These are phyloP conservation scores for Hypoxylon crocopeplum DNA, from an alignment of 495 filamentous ascomycete genomes.

Conservation along the genomic window DNA sequence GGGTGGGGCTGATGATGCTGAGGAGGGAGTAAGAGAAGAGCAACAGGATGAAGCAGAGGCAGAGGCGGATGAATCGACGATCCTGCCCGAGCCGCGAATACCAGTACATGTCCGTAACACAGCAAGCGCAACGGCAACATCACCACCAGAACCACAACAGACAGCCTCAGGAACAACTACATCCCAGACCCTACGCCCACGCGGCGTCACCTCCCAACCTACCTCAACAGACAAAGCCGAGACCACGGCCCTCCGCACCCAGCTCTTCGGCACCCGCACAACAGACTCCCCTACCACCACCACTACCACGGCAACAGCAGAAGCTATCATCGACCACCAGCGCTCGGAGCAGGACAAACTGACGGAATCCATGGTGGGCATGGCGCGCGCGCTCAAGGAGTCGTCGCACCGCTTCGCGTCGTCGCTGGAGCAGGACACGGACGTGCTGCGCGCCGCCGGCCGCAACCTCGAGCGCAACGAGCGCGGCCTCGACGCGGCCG, in stretches of 20 bases:
- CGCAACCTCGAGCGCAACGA: slow-evolving; percentile 79
- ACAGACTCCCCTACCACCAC: slow-evolving; percentile 26
- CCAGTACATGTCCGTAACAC: slow-evolving; percentile 1
- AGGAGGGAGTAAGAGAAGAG: slow-evolving; percentile 2
- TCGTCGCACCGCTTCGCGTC: slow-evolving; percentile 72
- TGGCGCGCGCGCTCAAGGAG: slow-evolving; percentile 79
- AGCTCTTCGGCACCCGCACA: slow-evolving; percentile 46
- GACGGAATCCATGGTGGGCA: slow-evolving; percentile 75
- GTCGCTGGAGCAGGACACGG: slow-evolving; percentile 74
- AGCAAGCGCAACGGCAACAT: slow-evolving; percentile 7
- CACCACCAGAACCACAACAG: slow-evolving; percentile 11
- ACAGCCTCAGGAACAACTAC: slow-evolving; percentile 30
- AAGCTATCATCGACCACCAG: slow-evolving; percentile 74
- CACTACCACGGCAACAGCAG: slow-evolving; percentile 54
- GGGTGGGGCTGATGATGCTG: slow-evolving; percentile 8
- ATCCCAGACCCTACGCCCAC: slow-evolving; percentile 36
- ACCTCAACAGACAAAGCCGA: slow-evolving; percentile 20
- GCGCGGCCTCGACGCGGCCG: slow-evolving; percentile 74
- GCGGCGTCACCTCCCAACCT: slow-evolving; percentile 30
- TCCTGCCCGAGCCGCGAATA: slow-evolving; percentile 30
- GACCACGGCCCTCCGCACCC: slow-evolving; percentile 41
- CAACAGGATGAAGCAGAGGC: slow-evolving; percentile 15
- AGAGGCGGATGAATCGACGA: slow-evolving; percentile 18
- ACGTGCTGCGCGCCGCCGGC: slow-evolving; percentile 70
- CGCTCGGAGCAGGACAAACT: slow-evolving; percentile 85